These are phyloP conservation scores for Plectranthus barbatus DNA, from an alignment of 257 asterid species.

Conservation along the genomic window DNA sequence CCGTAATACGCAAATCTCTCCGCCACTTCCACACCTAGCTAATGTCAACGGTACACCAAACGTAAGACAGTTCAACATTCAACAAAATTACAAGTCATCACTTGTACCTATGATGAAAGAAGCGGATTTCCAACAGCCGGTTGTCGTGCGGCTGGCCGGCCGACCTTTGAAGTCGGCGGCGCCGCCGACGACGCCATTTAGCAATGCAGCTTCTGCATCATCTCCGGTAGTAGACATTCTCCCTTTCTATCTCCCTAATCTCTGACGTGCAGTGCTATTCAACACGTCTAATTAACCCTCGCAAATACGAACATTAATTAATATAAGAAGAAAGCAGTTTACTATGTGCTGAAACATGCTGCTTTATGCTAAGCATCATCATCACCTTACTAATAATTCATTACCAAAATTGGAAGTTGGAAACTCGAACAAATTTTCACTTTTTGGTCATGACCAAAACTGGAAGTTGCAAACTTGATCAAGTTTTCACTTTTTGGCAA, in stretches of 20 bases:
- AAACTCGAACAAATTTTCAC: no score
- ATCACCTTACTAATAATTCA: no score
- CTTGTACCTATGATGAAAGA: constrained; percentile 23
- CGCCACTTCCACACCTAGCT: constrained; percentile 24
- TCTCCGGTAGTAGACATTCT: not conserved
- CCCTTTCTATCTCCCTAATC: not conserved
- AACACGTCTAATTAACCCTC: not conserved
- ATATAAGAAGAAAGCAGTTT: no score
- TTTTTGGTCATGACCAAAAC: no score
- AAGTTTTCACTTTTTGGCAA: no score
- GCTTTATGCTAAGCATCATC: no score
- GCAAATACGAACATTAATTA: no score
- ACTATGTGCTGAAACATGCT: no score
- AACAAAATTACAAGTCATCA: not conserved
- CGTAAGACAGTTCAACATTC: not conserved
- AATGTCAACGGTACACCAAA: not conserved
- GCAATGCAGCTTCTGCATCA: constrained; percentile 3
- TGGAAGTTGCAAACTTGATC: no score
- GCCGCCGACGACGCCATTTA: constrained; percentile 18
- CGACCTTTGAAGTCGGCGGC: constrained; percentile 18
- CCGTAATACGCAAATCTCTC: constrained; percentile 36
- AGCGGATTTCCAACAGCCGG: constrained; percentile 40
- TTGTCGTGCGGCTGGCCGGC: constrained; percentile 10
- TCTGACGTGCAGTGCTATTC: not conserved
- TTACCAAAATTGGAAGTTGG: no score